A percentile compares a stretch with the other conserved stretches of the same genome.
These are phyloP conservation scores for Cercospora beticola DNA, from an alignment of 2,329 filamentous ascomycete genomes.

Conservation along the genomic window DNA sequence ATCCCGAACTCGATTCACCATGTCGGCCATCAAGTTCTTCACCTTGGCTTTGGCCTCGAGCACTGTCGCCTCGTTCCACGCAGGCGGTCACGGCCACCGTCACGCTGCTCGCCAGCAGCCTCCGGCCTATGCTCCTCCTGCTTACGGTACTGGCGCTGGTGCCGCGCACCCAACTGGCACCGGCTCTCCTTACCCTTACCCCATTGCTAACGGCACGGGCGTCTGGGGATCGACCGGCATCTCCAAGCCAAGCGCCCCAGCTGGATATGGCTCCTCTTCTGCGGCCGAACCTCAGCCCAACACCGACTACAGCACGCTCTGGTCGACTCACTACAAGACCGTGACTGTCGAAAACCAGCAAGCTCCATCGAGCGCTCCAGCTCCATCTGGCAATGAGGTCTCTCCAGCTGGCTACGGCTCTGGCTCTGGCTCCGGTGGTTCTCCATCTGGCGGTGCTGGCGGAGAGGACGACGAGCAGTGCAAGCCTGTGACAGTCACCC, in stretches of 20 bases:
- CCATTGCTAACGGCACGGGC: conserved; percentile 31
- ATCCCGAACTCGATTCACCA: conserved; percentile 27
- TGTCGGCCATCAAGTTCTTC: conserved; percentile 42
- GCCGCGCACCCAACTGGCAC: conserved; percentile 27
- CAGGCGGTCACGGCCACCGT: conserved; percentile 16
- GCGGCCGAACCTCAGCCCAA: background rate
- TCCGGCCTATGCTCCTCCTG: conserved; percentile 28
- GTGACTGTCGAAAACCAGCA: conserved; percentile 11
- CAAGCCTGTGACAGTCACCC: conserved; percentile 43
- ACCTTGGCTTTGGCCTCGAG: conserved; percentile 47
- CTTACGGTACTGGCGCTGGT: conserved; percentile 27
- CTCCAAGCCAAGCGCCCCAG: conserved; percentile 3
- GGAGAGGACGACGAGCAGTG: conserved; percentile 16
- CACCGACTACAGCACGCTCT: conserved; percentile 16
- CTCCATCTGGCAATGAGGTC: conserved; percentile 8
- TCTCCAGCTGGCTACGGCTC: conserved; percentile 15
- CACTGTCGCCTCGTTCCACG: conserved; percentile 35
- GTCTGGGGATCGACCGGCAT: conserved; percentile 31
- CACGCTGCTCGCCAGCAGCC: conserved; percentile 27
- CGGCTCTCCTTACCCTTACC: conserved; percentile 32
- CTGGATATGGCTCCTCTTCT: conserved; percentile 6
- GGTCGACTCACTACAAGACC: conserved; percentile 26
- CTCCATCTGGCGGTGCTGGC: conserved; percentile 1
- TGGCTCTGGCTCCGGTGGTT: background rate
- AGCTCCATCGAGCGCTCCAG: background rate